phyloP scores from a whole-genome alignment of 2,329 filamentous ascomycete species.

The Fusarium bactridioides region DNA sequence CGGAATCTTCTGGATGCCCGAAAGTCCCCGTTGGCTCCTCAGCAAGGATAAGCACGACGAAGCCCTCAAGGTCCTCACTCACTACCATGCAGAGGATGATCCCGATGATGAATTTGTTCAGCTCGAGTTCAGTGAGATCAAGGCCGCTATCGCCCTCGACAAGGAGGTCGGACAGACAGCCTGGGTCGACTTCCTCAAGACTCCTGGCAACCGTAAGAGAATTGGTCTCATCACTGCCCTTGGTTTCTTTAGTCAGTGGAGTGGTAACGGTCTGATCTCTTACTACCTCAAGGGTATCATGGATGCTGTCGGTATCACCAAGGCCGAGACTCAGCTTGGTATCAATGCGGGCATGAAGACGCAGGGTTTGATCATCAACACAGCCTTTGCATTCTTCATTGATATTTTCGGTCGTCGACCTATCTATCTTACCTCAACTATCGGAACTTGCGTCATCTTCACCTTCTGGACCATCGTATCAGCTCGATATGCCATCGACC shows the following conservation, averaged over 20 bases:
- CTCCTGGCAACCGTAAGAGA: conserved; percentile 41
- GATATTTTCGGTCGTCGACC: conserved; percentile 29
- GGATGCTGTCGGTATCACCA: conserved; percentile 34
- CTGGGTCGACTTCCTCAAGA: conserved; percentile 36
- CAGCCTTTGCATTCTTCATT: conserved; percentile 35
- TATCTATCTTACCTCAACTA: conserved; percentile 8
- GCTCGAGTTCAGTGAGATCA: conserved; percentile 29
- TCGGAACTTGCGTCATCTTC: conserved; percentile 43
- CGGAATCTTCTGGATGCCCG: conserved; percentile 20
- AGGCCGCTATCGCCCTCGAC: conserved; percentile 25
- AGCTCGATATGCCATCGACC: conserved; percentile 40
- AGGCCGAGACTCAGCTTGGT: conserved; percentile 45
- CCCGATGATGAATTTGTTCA: conserved; percentile 13
- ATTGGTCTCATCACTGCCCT: conserved; percentile 36
- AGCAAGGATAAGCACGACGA: conserved; percentile 35
- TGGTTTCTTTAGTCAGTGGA: conserved; percentile 27
- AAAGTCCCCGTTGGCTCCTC: conserved; percentile 34
- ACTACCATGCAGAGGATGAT: conserved; percentile 31
- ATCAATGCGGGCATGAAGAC: conserved; percentile 37
- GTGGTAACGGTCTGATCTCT: conserved; percentile 21
- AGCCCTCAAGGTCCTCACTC: conserved; percentile 16
- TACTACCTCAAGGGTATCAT: conserved; percentile 26
- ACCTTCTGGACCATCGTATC: conserved; percentile 25
- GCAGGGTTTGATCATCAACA: conserved; percentile 8
- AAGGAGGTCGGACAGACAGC: conserved; percentile 20